phyloP scores from a whole-genome alignment of 2,329 filamentous ascomycete genomes.

The Talaromyces sp. region DNA sequence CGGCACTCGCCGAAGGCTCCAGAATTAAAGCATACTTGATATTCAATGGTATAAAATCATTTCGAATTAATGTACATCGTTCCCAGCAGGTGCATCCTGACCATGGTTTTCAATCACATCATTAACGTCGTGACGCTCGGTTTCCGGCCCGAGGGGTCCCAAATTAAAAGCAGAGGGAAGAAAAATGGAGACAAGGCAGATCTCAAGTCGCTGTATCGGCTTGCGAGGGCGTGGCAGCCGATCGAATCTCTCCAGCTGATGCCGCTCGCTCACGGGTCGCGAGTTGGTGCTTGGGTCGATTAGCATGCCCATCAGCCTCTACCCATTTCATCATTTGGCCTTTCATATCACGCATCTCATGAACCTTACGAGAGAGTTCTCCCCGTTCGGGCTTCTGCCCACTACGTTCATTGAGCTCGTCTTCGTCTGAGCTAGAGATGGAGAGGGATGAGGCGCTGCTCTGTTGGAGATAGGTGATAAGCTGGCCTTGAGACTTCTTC shows the following conservation, averaged over 20 bases:
- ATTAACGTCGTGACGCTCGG: conserved; percentile 23
- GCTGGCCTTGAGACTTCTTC: conserved; percentile 67
- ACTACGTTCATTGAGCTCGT: conserved; percentile 55
- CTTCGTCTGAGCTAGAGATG: conserved; percentile 60
- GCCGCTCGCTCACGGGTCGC: conserved; percentile 20
- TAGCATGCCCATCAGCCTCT: conserved; percentile 32
- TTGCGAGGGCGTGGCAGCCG: not conserved
- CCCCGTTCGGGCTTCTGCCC: conserved; percentile 29
- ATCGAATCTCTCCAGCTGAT: conserved; percentile 14
- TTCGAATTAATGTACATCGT: conserved; percentile 10
- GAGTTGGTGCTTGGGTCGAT: conserved; percentile 20
- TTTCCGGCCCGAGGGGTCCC: conserved; percentile 15
- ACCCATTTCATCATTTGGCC: conserved; percentile 41
- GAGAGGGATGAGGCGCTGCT: conserved; percentile 51
- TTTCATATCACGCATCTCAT: conserved; percentile 42
- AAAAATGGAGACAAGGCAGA: not conserved
- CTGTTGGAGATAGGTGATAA: conserved; percentile 58
- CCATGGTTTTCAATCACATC: conserved; percentile 14
- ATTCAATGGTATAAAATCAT: not conserved
- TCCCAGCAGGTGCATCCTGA: conserved; percentile 1
- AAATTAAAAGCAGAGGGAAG: not conserved
- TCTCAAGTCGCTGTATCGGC: conserved; percentile 5
- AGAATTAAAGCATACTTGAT: not conserved
- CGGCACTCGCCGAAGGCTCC: too few relatives aligned
- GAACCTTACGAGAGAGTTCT: conserved; percentile 32